Evolutionary conservation across 2,329 filamentous ascomycete species (phyloP).

Genomic region (Penicillium vulpinum): DNA sequence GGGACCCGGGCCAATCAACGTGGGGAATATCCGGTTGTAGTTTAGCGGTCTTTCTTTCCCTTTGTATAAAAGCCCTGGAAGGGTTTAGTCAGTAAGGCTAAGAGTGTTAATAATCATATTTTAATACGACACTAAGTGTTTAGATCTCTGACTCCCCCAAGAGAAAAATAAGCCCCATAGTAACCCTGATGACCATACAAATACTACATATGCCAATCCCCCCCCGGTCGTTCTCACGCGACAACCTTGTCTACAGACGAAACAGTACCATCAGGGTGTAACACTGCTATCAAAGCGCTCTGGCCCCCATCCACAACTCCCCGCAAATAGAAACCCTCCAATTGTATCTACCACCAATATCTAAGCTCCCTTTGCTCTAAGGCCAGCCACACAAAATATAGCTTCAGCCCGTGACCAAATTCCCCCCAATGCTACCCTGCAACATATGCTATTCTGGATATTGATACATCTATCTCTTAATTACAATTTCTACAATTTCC

Average conservation of each 20-base stretch:
- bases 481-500: too few relatives aligned
- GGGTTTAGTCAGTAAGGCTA: too few relatives aligned
- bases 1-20: neutral
- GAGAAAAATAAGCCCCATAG: neutral
- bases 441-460: neutral
- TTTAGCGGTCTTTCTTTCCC: neutral
- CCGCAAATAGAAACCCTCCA: neutral
- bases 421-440: slow-evolving; percentile 9
- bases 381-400: neutral
- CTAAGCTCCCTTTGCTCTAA: neutral
- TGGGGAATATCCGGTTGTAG: neutral
- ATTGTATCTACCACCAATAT: neutral
- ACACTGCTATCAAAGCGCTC: slow-evolving; percentile 25
- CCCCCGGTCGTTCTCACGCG: neutral
- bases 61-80: too few relatives aligned
- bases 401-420: neutral
- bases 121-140: neutral
- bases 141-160: neutral
- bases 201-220: slow-evolving; percentile 7
- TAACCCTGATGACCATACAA: neutral
- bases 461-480: neutral
- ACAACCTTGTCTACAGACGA: neutral
- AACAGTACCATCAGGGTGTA: slow-evolving; percentile 19
- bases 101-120: too few relatives aligned
- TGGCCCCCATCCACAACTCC: neutral